phyloP scores from a whole-genome alignment of 192 early-diverging fungal species.

The Obelidium mucronatum region DNA sequence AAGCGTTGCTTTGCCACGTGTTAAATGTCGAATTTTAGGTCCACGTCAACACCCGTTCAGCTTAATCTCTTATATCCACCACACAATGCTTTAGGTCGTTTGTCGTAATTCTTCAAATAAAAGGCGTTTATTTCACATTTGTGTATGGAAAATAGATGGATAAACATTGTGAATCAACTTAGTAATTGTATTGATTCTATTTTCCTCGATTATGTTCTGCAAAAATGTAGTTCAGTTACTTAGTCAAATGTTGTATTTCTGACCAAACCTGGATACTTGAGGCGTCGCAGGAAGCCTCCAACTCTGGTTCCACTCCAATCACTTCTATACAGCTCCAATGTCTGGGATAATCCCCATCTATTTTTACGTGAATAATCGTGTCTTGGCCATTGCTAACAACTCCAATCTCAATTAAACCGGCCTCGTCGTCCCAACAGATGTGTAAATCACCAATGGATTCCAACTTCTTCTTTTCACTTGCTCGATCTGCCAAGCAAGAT shows the following conservation, averaged over 20 bases:
- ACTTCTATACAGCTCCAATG: conserved; percentile 23
- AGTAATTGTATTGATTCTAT: conserved; percentile 11
- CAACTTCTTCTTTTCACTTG: conserved; percentile 3
- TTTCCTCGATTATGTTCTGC: conserved; percentile 13
- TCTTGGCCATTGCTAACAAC: conserved; percentile 5
- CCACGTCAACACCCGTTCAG: conserved; percentile 23
- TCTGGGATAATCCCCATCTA: conserved; percentile 23
- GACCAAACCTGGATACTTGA: conserved; percentile 2
- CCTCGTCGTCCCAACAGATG: conserved; percentile 32
- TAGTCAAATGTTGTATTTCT: no score
- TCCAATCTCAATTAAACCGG: conserved; percentile 26
- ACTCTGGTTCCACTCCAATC: conserved; percentile 5
- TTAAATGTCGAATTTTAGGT: conserved; percentile 16
- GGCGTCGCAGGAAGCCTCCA: background rate
- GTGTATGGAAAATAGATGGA: no score
- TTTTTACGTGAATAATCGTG: conserved; percentile 20
- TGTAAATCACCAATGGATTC: conserved; percentile 12
- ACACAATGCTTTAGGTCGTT: no score
- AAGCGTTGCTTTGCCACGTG: background rate
- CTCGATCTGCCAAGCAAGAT: background rate
- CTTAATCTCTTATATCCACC: conserved; percentile 6
- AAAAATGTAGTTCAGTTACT: no score
- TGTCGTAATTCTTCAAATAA: no score
- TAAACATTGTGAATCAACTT: no score
- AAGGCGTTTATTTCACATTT: no score